phyloP scores from a whole-genome alignment of 2,329 filamentous ascomycete genomes.

The Fusarium illudens region DNA sequence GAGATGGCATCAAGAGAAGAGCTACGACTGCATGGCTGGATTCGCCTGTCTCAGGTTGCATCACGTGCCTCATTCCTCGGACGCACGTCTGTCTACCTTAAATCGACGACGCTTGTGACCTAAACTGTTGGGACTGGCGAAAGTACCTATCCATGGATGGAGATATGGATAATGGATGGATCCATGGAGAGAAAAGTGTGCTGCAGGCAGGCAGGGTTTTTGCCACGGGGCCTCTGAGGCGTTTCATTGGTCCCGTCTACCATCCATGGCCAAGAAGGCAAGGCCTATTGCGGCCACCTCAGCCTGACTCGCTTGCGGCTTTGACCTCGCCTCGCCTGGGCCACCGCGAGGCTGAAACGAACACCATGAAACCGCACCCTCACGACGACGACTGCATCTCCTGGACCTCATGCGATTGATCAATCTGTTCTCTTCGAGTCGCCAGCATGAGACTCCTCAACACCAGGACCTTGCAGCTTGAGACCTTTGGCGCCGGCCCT shows the following conservation, averaged over 20 bases:
- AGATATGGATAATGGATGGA: too few relatives aligned
- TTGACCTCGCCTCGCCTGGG: slow-evolving; percentile 25
- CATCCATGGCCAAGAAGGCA: too few relatives aligned
- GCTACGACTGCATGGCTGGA: slow-evolving; percentile 8
- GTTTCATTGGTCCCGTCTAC: slow-evolving; percentile 30
- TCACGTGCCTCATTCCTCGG: slow-evolving; percentile 14
- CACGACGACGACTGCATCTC: slow-evolving; percentile 10
- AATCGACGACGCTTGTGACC: not conserved
- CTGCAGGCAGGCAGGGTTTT: slow-evolving; percentile 17
- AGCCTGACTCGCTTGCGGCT: slow-evolving; percentile 33
- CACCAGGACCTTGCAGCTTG: slow-evolving; percentile 40
- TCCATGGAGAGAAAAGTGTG: not conserved
- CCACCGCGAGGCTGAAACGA: slow-evolving; percentile 36
- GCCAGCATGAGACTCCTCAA: slow-evolving; percentile 41
- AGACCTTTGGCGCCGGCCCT: slow-evolving; percentile 26
- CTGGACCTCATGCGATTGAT: slow-evolving; percentile 11
- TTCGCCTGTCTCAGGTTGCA: slow-evolving; percentile 19
- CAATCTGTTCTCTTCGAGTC: slow-evolving; percentile 1
- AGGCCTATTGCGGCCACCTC: not conserved
- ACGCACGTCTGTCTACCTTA: slow-evolving; percentile 4
- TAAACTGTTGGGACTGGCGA: too few relatives aligned
- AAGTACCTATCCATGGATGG: too few relatives aligned
- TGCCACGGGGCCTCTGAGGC: slow-evolving; percentile 26
- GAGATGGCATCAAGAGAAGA: not conserved
- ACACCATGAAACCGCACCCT: slow-evolving; percentile 30